A percentile compares a stretch with the other conserved stretches of the same genome.
These are phyloP conservation scores for Phytophthora pistaciae DNA, from an alignment of 352 stramenopile species.

Conservation along the genomic window DNA sequence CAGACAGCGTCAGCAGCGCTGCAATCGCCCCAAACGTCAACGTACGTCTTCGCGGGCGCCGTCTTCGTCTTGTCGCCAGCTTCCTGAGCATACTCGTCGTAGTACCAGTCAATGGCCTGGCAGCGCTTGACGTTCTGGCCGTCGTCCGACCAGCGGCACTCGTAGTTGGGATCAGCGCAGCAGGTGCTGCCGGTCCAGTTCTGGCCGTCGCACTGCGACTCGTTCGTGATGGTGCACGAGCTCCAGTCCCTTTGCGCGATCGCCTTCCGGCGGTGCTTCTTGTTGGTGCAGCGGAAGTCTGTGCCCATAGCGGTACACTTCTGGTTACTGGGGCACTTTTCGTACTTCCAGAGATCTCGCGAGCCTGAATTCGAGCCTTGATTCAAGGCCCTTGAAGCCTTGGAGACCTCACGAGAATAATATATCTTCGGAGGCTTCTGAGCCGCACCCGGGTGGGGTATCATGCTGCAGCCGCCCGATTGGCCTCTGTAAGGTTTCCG, in stretches of 20 bases:
- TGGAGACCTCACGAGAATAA: background rate
- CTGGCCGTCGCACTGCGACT: conserved; percentile 45
- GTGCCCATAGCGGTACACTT: conserved; percentile 25
- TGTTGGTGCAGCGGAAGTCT: conserved; percentile 41
- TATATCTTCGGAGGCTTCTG: background rate
- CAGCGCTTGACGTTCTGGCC: conserved; percentile 31
- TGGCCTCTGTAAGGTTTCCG: background rate
- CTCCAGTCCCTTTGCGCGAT: background rate
- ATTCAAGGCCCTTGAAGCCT: no score
- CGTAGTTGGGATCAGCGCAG: conserved; percentile 34
- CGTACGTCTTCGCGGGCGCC: conserved; percentile 7
- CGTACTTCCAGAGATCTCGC: conserved; percentile 31
- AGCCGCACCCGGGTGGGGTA: background rate
- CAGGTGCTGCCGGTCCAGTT: conserved; percentile 41
- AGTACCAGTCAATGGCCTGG: conserved; percentile 10
- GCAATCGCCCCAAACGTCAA: conserved; percentile 31
- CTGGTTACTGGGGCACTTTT: conserved; percentile 38
- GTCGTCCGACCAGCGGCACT: conserved; percentile 40
- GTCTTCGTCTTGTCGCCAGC: background rate
- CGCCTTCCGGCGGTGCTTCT: conserved; percentile 29
- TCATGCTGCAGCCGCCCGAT: background rate
- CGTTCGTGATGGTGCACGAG: conserved; percentile 39
- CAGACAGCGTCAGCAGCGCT: conserved; percentile 22
- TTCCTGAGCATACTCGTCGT: conserved; percentile 14
- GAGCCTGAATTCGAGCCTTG: background rate